These are phyloP conservation scores for Fraxinus pennsylvanica DNA, from an alignment of 257 asterid species.

Conservation along the genomic window DNA sequence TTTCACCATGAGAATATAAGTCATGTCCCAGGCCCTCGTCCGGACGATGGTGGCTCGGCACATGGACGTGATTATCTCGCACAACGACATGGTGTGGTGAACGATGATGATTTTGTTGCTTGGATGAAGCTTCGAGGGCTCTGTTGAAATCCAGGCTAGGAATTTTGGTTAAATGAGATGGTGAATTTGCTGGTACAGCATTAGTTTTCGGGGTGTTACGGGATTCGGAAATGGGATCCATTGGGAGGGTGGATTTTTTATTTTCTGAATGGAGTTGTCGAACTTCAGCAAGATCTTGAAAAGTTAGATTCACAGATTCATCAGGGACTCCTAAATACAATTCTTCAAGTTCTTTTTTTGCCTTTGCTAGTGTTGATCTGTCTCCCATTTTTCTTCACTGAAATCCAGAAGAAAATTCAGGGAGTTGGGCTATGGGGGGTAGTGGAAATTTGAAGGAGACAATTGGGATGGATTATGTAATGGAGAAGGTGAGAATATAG, in stretches of 20 bases:
- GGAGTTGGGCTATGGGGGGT: neutral
- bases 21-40: slow-evolving; percentile 5
- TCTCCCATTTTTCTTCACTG: slow-evolving; percentile 47
- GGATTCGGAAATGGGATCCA: slow-evolving; percentile 28
- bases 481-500: neutral
- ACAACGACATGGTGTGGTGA: slow-evolving; percentile 13
- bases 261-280: slow-evolving; percentile 29
- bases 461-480: slow-evolving; percentile 21
- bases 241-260: slow-evolving; percentile 14
- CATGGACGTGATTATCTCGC: neutral
- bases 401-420: neutral
- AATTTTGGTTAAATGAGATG: slow-evolving; percentile 34
- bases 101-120: slow-evolving; percentile 22
- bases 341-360: slow-evolving; percentile 65
- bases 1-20: neutral
- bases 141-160: slow-evolving; percentile 76
- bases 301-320: slow-evolving; percentile 83
- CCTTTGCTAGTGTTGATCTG: slow-evolving; percentile 44
- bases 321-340: slow-evolving; percentile 72
- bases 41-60: neutral
- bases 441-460: neutral
- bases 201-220: slow-evolving; percentile 6
- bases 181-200: neutral
- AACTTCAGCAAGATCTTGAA: slow-evolving; percentile 65
- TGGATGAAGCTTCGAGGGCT: slow-evolving; percentile 44